phyloP scores from a whole-genome alignment of 139 green algal genomes.

The Picochlorum sp. region DNA sequence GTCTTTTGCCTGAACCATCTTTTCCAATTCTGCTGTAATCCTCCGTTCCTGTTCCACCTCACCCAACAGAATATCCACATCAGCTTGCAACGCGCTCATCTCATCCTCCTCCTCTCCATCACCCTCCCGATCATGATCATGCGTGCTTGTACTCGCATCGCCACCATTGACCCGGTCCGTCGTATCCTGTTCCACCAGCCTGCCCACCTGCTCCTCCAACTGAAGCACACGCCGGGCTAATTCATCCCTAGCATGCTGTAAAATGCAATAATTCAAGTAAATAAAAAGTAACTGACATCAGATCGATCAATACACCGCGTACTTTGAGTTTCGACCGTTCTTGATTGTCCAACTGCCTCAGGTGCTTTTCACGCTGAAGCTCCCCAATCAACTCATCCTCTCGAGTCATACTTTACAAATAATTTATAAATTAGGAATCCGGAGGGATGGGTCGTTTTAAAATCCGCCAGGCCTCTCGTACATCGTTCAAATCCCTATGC shows the following conservation, averaged over 20 bases:
- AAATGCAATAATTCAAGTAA: not conserved
- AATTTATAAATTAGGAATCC: not conserved
- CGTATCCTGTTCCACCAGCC: not conserved
- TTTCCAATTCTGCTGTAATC: slow-evolving; percentile 12
- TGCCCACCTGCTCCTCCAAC: not conserved
- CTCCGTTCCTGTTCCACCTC: slow-evolving; percentile 22
- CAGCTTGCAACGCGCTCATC: slow-evolving; percentile 1
- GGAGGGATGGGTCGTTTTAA: slow-evolving; percentile 37
- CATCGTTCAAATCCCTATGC: slow-evolving; percentile 27
- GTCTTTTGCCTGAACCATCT: slow-evolving; percentile 7
- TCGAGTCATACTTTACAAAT: slow-evolving; percentile 1
- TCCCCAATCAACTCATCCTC: slow-evolving; percentile 1
- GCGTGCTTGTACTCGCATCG: not conserved
- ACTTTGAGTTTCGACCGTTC: slow-evolving; percentile 11
- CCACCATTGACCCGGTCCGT: not conserved
- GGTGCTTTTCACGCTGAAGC: not conserved
- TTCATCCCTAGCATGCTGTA: slow-evolving; percentile 20
- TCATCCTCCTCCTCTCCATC: not conserved
- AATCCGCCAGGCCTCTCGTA: slow-evolving; percentile 58
- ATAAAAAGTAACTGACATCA: not conserved
- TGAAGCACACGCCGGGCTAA: slow-evolving; percentile 9
- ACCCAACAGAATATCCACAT: slow-evolving; percentile 20
- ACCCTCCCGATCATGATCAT: not conserved
- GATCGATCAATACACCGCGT: not conserved
- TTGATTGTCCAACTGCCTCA: slow-evolving; percentile 10